Base-by-base conservation (phyloP, 2,329 filamentous ascomycete genomes). In the Phialemoniopsis sp. region DNA sequence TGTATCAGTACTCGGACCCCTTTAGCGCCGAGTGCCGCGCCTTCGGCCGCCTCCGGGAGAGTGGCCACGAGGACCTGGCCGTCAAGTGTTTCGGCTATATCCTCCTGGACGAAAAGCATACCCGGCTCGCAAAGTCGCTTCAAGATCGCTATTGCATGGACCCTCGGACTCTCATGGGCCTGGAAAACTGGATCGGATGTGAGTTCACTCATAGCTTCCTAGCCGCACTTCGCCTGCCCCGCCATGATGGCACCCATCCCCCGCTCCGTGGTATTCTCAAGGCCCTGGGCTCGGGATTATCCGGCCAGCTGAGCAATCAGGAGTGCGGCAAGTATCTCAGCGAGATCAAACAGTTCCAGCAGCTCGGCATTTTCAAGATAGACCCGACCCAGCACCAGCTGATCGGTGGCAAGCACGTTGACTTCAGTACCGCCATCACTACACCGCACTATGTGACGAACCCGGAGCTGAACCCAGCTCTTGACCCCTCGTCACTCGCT, bases 41-140 rank as follows among this genome's bases (percentile, higher is more conserved):
- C 33, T 58, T 49, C 39, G 54, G 52, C 14, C 53, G 53, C 29
- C 45, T 57, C 13, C 36, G 55, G 35, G 54, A 56, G 41, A 34
- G 40, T 13, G 50, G 49, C 30, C 35, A 45, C 19, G 50, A 50
- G 15, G 46, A 54, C 9, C 41, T 56, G 15, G 47, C 51, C 12
- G 32, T 46, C 15, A 29, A 29, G 17, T 56, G 50, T 40, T 56
- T 46, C 33, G 54, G 53, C 35, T 57, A 58, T 33, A 10, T 56
- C 5, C 41, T 58, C 7, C 44, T 58, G 3, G 43, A 46, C 37
- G 46, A 54, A 34, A 33, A 34, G 5, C 46, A 47, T 16, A 41
- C 46, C 36, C 32, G 28, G 30, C 21, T 28, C 18, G 40, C 28
- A 33, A 30, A 28, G 16, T 9, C 37, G 19, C 14, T 43, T 37